Base-by-base conservation (phyloP, 176 grass and related monocot genomes). In the Pontederia paniculata region DNA sequence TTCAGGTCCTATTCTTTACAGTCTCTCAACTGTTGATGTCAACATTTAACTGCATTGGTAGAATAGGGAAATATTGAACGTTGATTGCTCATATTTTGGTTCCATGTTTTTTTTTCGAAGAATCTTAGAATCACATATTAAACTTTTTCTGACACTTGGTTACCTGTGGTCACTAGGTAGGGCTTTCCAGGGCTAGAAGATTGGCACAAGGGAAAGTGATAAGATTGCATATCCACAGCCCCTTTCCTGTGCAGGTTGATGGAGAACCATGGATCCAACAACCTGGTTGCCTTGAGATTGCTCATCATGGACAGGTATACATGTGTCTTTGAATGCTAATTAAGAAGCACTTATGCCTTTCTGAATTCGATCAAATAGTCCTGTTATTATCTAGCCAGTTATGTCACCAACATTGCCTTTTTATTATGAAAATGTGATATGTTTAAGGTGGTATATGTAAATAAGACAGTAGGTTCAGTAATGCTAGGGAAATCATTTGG, bases 201-300 rank as follows among this genome's bases (percentile, higher is more conserved):
- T 72, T 95, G 53, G 90, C 82, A 14, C 90, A 95, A 78, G 90
- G 90, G 47, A 89, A 78, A 48, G 58, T 83, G 37, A 82, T 95
- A 80, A 95, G 74, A 68, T 63, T 95, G 59, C 73, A 86, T 51
- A 69, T 95, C 50, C 78, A 83, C 78, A 83, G 90, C 60, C 81
- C 85, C 55, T 95, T 95, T 57, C 90, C 90, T 63, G 85, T 95
- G 63, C 90, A 95, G 82, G 74, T 95, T n/a, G 90, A 95, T 67
- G 90, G 90, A 50, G 90, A 95, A 63, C 90, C 90, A 63, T 95
- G 85, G 85, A 95, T 95, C 58, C 90, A 95, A 53, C 74, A 81
- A 62, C 79, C 85, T 61, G 90, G 82, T 49, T 89, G 84, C 58
- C 77, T 95, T 55, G 85, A 95, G 70, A 95, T 95, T 64, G 83